Evolutionary conservation across 306 rosid species (phyloP), one percentile per base, ranked within the genome.

Genomic region (Quercus gilva): DNA sequence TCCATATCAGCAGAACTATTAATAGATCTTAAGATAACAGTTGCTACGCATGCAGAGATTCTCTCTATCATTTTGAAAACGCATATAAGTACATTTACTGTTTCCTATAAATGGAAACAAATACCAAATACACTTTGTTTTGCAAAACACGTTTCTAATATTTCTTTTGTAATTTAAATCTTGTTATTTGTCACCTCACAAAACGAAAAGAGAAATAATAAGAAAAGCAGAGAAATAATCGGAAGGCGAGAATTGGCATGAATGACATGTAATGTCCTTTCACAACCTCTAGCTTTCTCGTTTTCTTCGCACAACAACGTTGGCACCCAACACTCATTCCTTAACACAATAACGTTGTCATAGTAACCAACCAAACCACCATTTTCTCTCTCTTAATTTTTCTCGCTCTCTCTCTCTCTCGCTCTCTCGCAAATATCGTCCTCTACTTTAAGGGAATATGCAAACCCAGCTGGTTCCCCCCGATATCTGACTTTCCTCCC

Each of bases 311-410:
- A 60, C 56, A 81, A 63, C 80, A 70, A 80, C 74, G 86, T 74
- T 82, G 90, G 79, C 79, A 74, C 72, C 64, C 83, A 74, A 74
- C 76, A 71, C 74, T 76, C 67, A 28, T 76, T 19, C 76, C 73
- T 28, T 72, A 55, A 76, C 87, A 56, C 35, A 80, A 85, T 78
- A 77, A 14, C 85, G 87, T 75, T 90, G 92, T 87, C 91, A 55
- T 69, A 83, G 77, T 73, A 84, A 79, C 83, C 25, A 71, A 78
- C 75, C 67, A 80, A 85, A 83, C 83, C 18, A 74, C 45, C 55
- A 61, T 75, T 84, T 67, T 84, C 77, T 73, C 53, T 19, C 51
- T 8, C 11, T 41, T 41, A 41, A 8, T 41, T 41, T 41, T 41
- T 7, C 12, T 41, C 45, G 3, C 45, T 41, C 9, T 37, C 45